Evolutionary conservation across 345 rosid species (phyloP), one percentile per base, ranked within the genome.

Genomic region (Erucastrum elatum): DNA sequence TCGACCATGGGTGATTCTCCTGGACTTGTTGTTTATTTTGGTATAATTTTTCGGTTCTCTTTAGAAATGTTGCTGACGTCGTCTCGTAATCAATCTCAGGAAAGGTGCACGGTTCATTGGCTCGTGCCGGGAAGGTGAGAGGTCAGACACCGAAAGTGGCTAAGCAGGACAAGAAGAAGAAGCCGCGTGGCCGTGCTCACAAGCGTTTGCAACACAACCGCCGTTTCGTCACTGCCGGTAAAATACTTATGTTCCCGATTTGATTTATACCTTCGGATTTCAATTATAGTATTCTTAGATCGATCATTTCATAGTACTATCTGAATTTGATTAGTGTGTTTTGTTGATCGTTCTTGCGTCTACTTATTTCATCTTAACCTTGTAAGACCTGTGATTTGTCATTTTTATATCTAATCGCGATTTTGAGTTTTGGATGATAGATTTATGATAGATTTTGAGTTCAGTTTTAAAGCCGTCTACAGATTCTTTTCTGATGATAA

Each of bases 121-220:
- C 71, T 27, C 71, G 71, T 68, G 71, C 71, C 37, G 71, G 71
- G 30, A 68, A 68, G 71, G 71, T 68, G 37, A 68, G 71, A 46
- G 71, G 71, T 46, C 71, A 68, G 71, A 68, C 71, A 2, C 71
- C 71, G 2, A 68, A 68, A 68, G 71, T 68, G 6, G 71, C 71
- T 7, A 68, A 68, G 60, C 71, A 68, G 26, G 71, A 68, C 37
- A 68, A 68, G 61, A 68, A 68, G 72, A 68, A 68, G 61, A 8
- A 68, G 61, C 72, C 72, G 0, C 72, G 72, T 68, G 72, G 72
- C 26, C 72, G 72, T 49, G 72, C 72, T 49, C 72, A 68, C 72
- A 68, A 68, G 61, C 2, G 72, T 1, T 4, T 68, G 72, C 72
- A 68, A 49, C 72, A 68, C 61, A 68, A 68, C 41, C 72, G 72